These are phyloP conservation scores for Scheffersomyces segobiensis DNA, from an alignment of 1,139 yeast genomes.

Conservation along the genomic window DNA sequence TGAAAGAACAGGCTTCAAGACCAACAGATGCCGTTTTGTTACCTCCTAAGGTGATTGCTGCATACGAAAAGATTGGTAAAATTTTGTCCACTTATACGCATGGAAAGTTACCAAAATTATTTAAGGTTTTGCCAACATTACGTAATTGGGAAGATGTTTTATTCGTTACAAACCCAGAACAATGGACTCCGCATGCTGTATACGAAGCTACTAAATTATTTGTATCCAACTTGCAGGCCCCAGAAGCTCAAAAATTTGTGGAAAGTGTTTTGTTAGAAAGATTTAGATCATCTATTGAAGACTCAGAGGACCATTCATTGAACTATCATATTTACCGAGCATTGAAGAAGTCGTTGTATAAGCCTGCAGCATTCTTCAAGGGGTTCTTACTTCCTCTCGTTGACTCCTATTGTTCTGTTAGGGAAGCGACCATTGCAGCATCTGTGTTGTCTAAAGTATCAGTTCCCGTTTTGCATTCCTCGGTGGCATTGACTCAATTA, in stretches of 20 bases:
- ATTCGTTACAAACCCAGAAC: constrained; percentile 86
- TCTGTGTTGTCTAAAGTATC: constrained; percentile 88
- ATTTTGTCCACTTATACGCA: constrained; percentile 89
- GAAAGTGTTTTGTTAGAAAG: constrained; percentile 76
- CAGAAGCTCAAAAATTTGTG: constrained; percentile 85
- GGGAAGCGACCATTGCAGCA: constrained; percentile 95
- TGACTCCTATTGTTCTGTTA: constrained; percentile 78
- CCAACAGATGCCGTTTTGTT: constrained; percentile 62
- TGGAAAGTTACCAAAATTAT: constrained; percentile 92
- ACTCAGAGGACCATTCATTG: constrained; percentile 64
- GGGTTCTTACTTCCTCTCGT: constrained; percentile 92
- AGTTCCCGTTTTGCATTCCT: constrained; percentile 91
- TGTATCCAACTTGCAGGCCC: constrained; percentile 84
- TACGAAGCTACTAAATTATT: constrained; percentile 94
- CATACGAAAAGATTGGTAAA: constrained; percentile 88
- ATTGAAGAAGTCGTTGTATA: constrained; percentile 86
- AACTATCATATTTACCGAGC: constrained; percentile 94
- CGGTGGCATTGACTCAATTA: constrained; percentile 88
- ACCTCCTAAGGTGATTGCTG: constrained; percentile 95
- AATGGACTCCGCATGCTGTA: constrained; percentile 96
- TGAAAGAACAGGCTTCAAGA: constrained; percentile 36
- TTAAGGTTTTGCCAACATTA: constrained; percentile 89
- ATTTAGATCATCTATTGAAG: constrained; percentile 80
- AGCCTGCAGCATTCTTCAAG: constrained; percentile 96
- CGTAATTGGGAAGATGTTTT: constrained; percentile 95